Evolutionary conservation across 2,329 filamentous ascomycete species (phyloP), one percentile per base, ranked within the genome.

Genomic region (Blumeriella jaapii): DNA sequence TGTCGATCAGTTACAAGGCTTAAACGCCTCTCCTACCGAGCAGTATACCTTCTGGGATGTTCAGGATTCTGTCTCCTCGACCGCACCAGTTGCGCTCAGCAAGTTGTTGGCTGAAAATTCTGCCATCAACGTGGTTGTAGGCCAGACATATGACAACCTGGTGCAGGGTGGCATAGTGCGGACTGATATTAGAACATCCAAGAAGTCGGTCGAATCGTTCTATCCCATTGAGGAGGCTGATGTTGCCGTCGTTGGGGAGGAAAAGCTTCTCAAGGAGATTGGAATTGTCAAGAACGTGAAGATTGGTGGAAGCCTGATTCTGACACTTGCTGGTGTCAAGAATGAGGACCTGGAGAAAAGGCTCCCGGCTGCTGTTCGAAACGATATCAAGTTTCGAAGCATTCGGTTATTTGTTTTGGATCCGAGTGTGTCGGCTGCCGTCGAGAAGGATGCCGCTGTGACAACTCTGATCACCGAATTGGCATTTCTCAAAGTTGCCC

Each of bases 11-110:
- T 29, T 52, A 3, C 33, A 57, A 58, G 29, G 51, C 43, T 40
- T 82, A 42, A 80, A 80, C 49, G 70, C 61, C 34, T 59, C 62
- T 31, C 65, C 74, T 46, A 74, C 78, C 13, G 71, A 83, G 58
- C 82, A 96, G 60, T 96, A 91, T 63, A 79, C 78, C 9, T 95
- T 98, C 70, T 96, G 87, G 86, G 83, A 95, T 49, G 57, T 82
- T 25, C 89, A 94, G 54, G 71, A 77, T 57, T 86, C 86, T 17
- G 61, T 66, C 1, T 71, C 79, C 33, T 67, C 69, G 33, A 65
- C 66, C 40, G 77, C 84, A 1, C 78, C 85, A 8, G 61, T 71
- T 14, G 71, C 65, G 23, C 55, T 78, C 17, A 68, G 69, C 44
- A 65, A 61, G 38, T 55, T 75, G 9, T 72, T 67, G 67, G 89